phyloP scores from a whole-genome alignment of 768 basidiomycete genomes.

The Hygrocybe punicea region DNA sequence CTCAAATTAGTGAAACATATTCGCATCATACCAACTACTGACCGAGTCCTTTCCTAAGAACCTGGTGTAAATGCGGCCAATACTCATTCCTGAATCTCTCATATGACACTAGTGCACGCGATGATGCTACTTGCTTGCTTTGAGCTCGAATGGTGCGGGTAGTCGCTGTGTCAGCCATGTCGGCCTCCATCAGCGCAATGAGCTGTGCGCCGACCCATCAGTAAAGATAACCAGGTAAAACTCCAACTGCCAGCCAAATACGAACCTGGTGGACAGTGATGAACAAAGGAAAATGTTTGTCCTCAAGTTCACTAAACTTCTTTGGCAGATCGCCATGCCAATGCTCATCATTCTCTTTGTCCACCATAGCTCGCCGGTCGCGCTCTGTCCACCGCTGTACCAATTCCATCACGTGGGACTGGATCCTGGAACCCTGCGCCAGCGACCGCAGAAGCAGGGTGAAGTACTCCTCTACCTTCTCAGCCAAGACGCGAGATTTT shows the following conservation, averaged over 20 bases:
- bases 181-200: too few relatives aligned
- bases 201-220: not conserved
- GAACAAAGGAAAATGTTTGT: constrained; percentile 67
- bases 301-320: constrained; percentile 53
- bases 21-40: too few relatives aligned
- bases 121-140: too few relatives aligned
- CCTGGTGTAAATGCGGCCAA: constrained; percentile 10
- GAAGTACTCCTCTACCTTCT: constrained; percentile 71
- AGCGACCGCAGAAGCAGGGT: constrained; percentile 47
- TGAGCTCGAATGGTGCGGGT: too few relatives aligned
- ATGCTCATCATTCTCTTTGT: constrained; percentile 43
- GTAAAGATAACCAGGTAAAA: too few relatives aligned
- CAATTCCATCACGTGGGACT: constrained; percentile 38
- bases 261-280: constrained; percentile 47
- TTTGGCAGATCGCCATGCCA: constrained; percentile 46
- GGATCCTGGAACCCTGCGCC: constrained; percentile 32
- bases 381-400: constrained; percentile 13
- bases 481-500: constrained; percentile 60
- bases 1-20: too few relatives aligned
- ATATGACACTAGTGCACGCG: constrained; percentile 6
- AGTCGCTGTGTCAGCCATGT: too few relatives aligned
- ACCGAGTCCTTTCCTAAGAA: too few relatives aligned
- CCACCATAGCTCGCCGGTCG: constrained; percentile 28
- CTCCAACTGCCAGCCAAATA: too few relatives aligned
- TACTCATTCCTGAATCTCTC: constrained; percentile 13